Evolutionary conservation across 1,284 basidiomycete genomes (phyloP), one percentile per base, ranked within the genome.

Genomic region (Moesziomyces globuligerus): DNA sequence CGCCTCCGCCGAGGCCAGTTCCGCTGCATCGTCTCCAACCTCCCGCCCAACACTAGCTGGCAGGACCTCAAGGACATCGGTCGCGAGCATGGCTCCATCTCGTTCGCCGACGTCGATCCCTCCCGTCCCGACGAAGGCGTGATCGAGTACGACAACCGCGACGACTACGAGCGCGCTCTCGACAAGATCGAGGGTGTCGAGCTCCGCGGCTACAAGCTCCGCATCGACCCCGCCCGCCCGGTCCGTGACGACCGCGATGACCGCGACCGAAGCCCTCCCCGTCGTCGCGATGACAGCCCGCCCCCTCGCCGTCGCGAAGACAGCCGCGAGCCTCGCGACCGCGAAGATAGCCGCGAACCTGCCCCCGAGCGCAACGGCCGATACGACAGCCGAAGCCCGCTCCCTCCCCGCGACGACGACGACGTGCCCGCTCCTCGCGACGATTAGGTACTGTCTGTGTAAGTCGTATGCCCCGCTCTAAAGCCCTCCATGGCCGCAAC

Each of bases 31-130:
- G 71, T 69, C 40, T 66, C 70, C 42, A 83, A 93, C 90, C 87
- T 96, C 17, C 93, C 93, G 1, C 93, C 93, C 84, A 87, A 92
- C 69, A 92, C 94, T 26, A 89, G 92, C 69, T 97, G 94, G 94
- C 94, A 97, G 85, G 95, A 98, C 84, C 88, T 98, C 71, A 98
- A 98, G 80, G 95, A 98, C 83, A 88, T 98, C 46, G 97, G 98
- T 83, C 89, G 95, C 47, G 90, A 92, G 72, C 91, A 93, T 1
- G 95, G 95, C 20, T 62, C 70, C 44, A 68, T 80, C 58, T 71
- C 72, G 0, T 82, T 79, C 45, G 77, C 80, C 38, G 79, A 82
- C 42, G 75, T 82, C 41, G 77, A 78, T 49, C 65, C 74, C 18
- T 39, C 50, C n/a, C 74, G 78, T 21, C 75, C 79, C 8, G 80